Conservation (phyloP, 345 rosid genomes). For the Populus alba region DNA sequence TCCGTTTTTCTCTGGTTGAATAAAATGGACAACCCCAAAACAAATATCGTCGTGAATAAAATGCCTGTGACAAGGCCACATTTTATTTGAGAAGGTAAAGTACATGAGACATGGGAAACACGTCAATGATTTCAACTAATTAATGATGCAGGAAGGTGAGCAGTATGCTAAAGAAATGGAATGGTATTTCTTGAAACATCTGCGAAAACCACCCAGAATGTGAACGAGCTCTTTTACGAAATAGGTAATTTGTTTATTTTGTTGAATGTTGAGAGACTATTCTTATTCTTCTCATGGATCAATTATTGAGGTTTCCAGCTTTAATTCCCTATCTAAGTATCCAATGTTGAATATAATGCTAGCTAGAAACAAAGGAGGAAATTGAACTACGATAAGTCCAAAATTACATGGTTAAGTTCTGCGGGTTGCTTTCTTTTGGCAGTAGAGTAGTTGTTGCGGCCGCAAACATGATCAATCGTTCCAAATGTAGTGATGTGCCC, state of each 20-base stretch:
- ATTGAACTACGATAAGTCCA: neutral
- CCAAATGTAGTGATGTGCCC: neutral
- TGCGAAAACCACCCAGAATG: constrained; percentile 69
- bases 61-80: neutral
- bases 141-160: constrained; percentile 54
- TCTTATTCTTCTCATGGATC: too few species aligned
- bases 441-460: neutral
- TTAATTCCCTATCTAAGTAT: neutral
- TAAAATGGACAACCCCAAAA: neutral
- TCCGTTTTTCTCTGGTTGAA: neutral
- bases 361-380: neutral
- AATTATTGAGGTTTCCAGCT: too few species aligned
- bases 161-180: constrained; percentile 63
- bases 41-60: neutral
- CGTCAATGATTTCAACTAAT: neutral
- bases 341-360: neutral
- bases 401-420: neutral
- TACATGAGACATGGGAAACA: neutral
- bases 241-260: constrained; percentile 41
- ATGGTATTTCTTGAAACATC: constrained; percentile 67
- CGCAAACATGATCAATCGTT: neutral
- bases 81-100: neutral
- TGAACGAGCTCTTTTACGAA: constrained; percentile 70
- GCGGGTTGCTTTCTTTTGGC: neutral
- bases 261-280: too few species aligned